Base-by-base conservation (phyloP, 2,329 filamentous ascomycete species). In the Colletotrichum lupini region DNA sequence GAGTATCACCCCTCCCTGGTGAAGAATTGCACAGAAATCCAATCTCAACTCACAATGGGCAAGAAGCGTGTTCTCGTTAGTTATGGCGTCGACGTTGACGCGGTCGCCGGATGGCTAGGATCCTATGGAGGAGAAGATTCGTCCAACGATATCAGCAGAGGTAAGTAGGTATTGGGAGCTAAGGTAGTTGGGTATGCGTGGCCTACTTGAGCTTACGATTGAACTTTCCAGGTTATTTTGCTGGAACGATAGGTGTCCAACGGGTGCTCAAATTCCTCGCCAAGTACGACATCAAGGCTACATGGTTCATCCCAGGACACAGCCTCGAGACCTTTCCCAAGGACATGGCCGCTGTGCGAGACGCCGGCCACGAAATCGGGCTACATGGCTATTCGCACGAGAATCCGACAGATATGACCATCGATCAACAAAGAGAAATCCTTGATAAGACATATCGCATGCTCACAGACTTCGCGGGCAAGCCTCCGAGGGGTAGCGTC, bases 341-440 rank as follows among this genome's bases (percentile, higher is more conserved):
- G 58, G 84, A 86, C 37, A 83, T 82, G 72, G 82, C 83, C 2
- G 80, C 82, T 32, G 82, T 87, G 7, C 76, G 85, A 3, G 87
- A 85, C 78, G 86, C 82, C 1, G 85, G 85, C 0, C 86, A 87
- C 74, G 84, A 87, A 76, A 86, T 87, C 16, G 85, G 88, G 14
- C 85, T 90, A n/a, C 93, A 95, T 75, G 93, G 92, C 5, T 95
- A 95, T 82, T 91, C 88, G 0, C 92, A 95, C 77, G 93, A 95
- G 79, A 94, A 95, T 77, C 92, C 93, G 0, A 86, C 85, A 0
- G 89, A 91, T 69, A 94, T 95, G 92, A 92, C 87, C 0, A 80
- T 93, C 1, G 92, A 95, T 78, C 93, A 95, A 82, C 93, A 95
- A 80, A 88, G 88, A 16, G 92, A 93, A 70, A 91, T 95, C 19